These are phyloP conservation scores for Bipolaris cookei DNA, from an alignment of 2,329 filamentous ascomycete species.

Conservation along the genomic window DNA sequence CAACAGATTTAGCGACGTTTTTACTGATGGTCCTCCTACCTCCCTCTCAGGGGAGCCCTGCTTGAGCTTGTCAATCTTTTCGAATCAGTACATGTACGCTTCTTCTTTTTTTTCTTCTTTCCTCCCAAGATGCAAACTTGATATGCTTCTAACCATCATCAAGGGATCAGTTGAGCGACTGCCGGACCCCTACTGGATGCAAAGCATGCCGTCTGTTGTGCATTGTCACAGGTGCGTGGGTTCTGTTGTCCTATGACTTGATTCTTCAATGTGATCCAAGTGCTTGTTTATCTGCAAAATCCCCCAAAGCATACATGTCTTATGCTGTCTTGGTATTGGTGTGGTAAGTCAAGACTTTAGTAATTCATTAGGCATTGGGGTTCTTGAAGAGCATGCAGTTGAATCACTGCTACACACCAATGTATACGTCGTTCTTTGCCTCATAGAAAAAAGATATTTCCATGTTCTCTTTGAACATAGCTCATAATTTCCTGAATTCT, in stretches of 20 bases:
- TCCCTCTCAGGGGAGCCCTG: conserved; percentile 6
- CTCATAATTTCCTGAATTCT: too few relatives aligned
- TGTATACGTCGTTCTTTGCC: not conserved
- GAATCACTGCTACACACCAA: not conserved
- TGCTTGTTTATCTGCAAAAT: not conserved
- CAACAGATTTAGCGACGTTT: conserved; percentile 26
- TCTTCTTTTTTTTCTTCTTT: not conserved
- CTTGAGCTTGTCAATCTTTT: conserved; percentile 33
- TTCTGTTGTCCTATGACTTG: not conserved
- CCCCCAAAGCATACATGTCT: not conserved
- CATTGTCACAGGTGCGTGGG: conserved; percentile 7
- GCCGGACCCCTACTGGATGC: not conserved
- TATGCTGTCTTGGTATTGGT: not conserved
- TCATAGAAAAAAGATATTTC: too few relatives aligned
- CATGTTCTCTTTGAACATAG: too few relatives aligned
- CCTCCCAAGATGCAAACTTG: conserved; percentile 34
- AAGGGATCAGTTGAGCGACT: conserved; percentile 33
- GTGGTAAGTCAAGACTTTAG: not conserved
- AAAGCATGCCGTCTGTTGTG: not conserved
- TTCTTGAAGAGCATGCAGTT: not conserved
- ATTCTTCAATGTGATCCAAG: not conserved
- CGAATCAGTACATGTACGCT: conserved; percentile 45
- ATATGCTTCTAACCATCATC: conserved; percentile 40
- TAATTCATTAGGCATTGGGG: not conserved
- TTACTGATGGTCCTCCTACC: too few relatives aligned